phyloP scores from a whole-genome alignment of 2,329 filamentous ascomycete species.

The Alternaria sp. region DNA sequence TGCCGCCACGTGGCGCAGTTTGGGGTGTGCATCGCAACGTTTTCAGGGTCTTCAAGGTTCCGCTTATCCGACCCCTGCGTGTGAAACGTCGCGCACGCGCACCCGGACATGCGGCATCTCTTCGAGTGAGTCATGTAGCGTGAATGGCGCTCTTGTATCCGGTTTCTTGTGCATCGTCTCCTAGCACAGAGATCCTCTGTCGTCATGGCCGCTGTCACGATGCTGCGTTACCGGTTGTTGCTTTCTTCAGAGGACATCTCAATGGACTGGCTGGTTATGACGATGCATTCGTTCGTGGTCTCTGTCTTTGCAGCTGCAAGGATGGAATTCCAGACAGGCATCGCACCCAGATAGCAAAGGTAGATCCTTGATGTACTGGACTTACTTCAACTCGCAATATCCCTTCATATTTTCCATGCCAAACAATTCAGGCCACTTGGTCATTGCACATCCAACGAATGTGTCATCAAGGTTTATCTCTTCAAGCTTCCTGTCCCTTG shows the following conservation, averaged over 20 bases:
- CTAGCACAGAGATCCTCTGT: not conserved
- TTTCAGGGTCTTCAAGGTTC: slow-evolving; percentile 7
- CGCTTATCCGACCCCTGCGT: slow-evolving; percentile 2
- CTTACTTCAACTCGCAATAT: not conserved
- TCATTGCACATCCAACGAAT: not conserved
- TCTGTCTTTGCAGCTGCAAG: not conserved
- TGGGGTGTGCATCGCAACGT: slow-evolving; percentile 6
- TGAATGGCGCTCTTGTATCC: slow-evolving; percentile 2
- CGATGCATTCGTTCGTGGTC: not conserved
- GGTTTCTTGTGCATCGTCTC: not conserved
- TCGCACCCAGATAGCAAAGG: not conserved
- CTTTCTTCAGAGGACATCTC: not conserved
- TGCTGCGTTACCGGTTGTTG: not conserved
- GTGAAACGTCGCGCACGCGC: slow-evolving; percentile 16
- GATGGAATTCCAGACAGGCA: not conserved
- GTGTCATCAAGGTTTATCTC: not conserved
- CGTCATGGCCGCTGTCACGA: not conserved
- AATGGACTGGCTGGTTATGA: not conserved
- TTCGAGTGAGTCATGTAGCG: slow-evolving; percentile 2
- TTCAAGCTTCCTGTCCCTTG: not conserved
- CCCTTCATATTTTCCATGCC: not conserved
- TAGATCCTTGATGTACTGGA: not conserved
- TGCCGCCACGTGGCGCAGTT: slow-evolving; percentile 16
- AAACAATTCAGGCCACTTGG: not conserved
- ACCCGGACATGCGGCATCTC: slow-evolving; percentile 5